Evolutionary conservation across 805 yeast species (phyloP).

Genomic region (Saccharomyces eubayanus): DNA sequence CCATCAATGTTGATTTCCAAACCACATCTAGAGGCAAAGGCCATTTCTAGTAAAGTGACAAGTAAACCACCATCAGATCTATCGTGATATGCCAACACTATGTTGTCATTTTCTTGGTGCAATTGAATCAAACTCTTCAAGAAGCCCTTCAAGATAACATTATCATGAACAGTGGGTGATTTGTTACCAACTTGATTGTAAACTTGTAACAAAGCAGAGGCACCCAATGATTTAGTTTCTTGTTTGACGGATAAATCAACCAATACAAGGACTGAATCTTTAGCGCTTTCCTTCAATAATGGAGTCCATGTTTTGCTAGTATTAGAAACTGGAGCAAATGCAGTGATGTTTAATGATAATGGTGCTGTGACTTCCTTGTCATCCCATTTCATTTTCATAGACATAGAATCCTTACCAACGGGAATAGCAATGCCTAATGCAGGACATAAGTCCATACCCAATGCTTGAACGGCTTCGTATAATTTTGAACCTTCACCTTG

Average conservation of each 20-base stretch:
- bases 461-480: slow-evolving; percentile 94
- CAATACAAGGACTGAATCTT: slow-evolving; percentile 57
- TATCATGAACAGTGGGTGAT: slow-evolving; percentile 76
- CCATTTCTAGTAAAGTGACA: slow-evolving; percentile 85
- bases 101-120: slow-evolving; percentile 45
- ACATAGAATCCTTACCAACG: slow-evolving; percentile 98
- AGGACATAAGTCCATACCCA: slow-evolving; percentile 91
- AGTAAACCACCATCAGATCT: slow-evolving; percentile 94
- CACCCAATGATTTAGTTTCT: slow-evolving; percentile 61
- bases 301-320: slow-evolving; percentile 96
- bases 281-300: slow-evolving; percentile 44
- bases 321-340: slow-evolving; percentile 79
- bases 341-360: slow-evolving; percentile 79
- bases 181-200: slow-evolving; percentile 77
- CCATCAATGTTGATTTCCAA: slow-evolving; percentile 44
- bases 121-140: slow-evolving; percentile 60
- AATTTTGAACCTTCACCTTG: slow-evolving; percentile 91
- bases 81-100: slow-evolving; percentile 87
- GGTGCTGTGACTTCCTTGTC: slow-evolving; percentile 93
- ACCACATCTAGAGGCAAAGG: slow-evolving; percentile 91
- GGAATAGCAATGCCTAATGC: slow-evolving; percentile 87
- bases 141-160: slow-evolving; percentile 55
- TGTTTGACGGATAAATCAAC: slow-evolving; percentile 67
- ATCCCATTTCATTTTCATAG: slow-evolving; percentile 98
- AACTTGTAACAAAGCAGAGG: slow-evolving; percentile 91